Evolutionary conservation across 345 rosid genomes (phyloP), one percentile per base, ranked within the genome.

Genomic region (Lepidium africanum): DNA sequence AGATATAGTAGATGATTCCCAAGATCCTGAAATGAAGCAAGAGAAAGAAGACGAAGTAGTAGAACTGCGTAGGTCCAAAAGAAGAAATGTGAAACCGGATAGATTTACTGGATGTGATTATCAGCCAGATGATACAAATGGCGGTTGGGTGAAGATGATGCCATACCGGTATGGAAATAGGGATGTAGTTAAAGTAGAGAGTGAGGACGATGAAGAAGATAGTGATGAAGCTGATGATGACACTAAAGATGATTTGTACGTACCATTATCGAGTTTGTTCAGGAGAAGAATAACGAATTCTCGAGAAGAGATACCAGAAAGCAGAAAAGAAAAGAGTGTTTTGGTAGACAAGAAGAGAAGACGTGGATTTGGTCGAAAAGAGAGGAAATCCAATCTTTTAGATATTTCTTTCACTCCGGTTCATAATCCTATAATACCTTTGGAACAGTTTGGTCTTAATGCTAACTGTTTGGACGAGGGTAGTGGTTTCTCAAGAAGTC

Each of bases 371-470:
- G 71, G 23, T 63, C 53, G 49, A 37, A 59, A 59, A 70, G 69
- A 72, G 55, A 35, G 55, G 39, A 73, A 45, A 11, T 17, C 36
- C 27, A 46, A 81, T 46, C 84, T 86, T 65, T 84, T 79, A 13
- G 77, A 82, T 59, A 88, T 86, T 50, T 86, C 93, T 16, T 75
- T 86, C 55, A 61, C 80, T 32, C 66, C 80, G 0, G 81, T 82
- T 33, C 65, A 62, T 30, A 78, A 77, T 14, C 73, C 74, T 35
- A 40, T 65, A 55, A 40, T 65, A 55, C 76, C 81, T 2, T 40
- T 49, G 35, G 84, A 80, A 46, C 76, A 63, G 58, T 62, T 60
- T 75, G 73, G 81, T 77, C 74, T 75, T 27, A 67, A 58, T 57
- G 42, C 61, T 42, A 79, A 76, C 16, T 6, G 23, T 48, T 68